These are phyloP conservation scores for Trichosanthes cucumerina DNA, from an alignment of 306 rosid genomes.

Conservation along the genomic window DNA sequence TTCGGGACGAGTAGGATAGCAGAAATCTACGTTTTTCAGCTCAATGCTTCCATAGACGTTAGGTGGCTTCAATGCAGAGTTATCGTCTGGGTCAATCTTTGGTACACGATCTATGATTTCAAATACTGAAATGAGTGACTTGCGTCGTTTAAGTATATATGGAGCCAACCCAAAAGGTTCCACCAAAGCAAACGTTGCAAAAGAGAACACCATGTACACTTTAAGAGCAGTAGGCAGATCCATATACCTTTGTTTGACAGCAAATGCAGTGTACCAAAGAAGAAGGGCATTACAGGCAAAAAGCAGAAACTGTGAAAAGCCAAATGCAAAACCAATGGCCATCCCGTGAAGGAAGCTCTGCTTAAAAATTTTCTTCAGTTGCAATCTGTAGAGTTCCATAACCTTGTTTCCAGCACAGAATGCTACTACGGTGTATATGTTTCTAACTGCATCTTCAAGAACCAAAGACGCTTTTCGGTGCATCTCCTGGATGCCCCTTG, in stretches of 20 bases:
- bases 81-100: constrained; percentile 94
- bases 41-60: constrained; percentile 94
- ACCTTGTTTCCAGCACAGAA: constrained; percentile 99
- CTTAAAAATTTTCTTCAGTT: constrained; percentile 77
- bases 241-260: constrained; percentile 29
- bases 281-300: constrained; percentile 98
- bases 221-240: constrained; percentile 61
- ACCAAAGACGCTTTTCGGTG: constrained; percentile 98
- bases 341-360: constrained; percentile 92
- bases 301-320: constrained; percentile 94
- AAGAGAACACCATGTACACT: constrained; percentile 97
- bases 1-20: constrained; percentile 97
- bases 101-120: constrained; percentile 95
- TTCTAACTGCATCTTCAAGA: constrained; percentile 98
- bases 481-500: constrained; percentile 99
- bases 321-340: constrained; percentile 95
- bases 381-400: constrained; percentile 94
- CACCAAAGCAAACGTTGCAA: constrained; percentile 95
- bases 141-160: constrained; percentile 96
- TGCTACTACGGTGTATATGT: constrained; percentile 97
- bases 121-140: constrained; percentile 90
- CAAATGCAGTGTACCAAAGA: constrained; percentile 84
- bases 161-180: constrained; percentile 99
- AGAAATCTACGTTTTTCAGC: constrained; percentile 83
- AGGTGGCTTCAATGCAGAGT: constrained; percentile 78